Percentiles rank a stretch among this genome's conserved stretches.
phyloP scores from a whole-genome alignment of 371 early-diverging fungal genomes.

The Globomyces sp. region DNA sequence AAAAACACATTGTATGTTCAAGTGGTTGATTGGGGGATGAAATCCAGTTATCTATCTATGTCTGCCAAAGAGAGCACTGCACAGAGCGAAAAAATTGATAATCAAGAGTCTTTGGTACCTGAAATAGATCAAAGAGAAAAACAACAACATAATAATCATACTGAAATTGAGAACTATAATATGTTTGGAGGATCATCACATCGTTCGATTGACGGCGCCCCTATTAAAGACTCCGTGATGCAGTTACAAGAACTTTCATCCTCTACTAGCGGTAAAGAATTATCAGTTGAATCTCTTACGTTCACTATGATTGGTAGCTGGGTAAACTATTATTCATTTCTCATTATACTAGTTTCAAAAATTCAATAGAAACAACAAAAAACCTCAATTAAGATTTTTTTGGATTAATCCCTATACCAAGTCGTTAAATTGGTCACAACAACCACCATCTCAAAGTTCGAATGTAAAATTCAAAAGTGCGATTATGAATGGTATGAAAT shows the following conservation, averaged over 20 bases:
- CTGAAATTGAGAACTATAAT: not conserved
- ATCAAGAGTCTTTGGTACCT: not conserved
- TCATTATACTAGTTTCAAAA: slow-evolving; percentile 36
- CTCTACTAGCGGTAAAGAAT: not conserved
- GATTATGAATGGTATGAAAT: slow-evolving; percentile 31
- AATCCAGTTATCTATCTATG: no score
- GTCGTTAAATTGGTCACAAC: slow-evolving; percentile 38
- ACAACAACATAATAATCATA: not conserved
- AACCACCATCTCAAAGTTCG: slow-evolving; percentile 32
- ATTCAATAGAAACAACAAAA: slow-evolving; percentile 36
- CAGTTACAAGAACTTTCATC: not conserved
- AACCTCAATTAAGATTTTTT: slow-evolving; percentile 42
- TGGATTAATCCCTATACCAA: slow-evolving; percentile 50
- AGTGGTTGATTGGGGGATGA: no score
- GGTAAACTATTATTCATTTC: slow-evolving; percentile 24
- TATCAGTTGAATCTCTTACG: slow-evolving; percentile 30
- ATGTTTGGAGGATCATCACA: not conserved
- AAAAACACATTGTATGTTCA: no score
- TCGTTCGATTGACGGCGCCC: not conserved
- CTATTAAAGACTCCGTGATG: not conserved
- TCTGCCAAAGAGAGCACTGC: no score
- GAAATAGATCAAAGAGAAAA: not conserved
- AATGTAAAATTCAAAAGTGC: slow-evolving; percentile 32
- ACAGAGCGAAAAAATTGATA: no score
- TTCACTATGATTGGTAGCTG: slow-evolving; percentile 46